Conservation (phyloP, 495 filamentous ascomycete species). For the Beverwykella pulmonaria region DNA sequence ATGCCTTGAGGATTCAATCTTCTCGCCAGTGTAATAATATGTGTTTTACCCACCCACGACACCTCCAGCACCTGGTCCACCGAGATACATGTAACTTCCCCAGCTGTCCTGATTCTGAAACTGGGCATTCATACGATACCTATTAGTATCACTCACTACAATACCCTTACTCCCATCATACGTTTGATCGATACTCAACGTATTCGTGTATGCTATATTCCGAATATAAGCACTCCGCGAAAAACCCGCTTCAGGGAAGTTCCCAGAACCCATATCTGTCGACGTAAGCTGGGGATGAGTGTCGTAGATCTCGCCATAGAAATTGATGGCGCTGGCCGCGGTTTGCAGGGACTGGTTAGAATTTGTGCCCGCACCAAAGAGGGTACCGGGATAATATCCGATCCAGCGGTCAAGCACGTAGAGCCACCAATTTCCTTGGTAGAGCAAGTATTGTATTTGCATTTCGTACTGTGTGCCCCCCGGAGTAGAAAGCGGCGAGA, state of each 20-base stretch:
- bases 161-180: conserved; percentile 19
- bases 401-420: conserved; percentile 25
- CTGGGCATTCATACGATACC: conserved; percentile 16
- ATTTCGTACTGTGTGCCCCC: conserved; percentile 25
- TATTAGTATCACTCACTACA: conserved; percentile 17
- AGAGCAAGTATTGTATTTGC: conserved; percentile 13
- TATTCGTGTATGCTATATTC: conserved; percentile 23
- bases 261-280: conserved; percentile 27
- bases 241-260: conserved; percentile 23
- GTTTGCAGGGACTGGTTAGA: conserved; percentile 4
- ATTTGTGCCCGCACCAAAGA: conserved; percentile 17
- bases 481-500: conserved; percentile 13
- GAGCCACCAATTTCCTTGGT: conserved; percentile 28
- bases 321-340: conserved; percentile 5
- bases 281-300: conserved; percentile 20
- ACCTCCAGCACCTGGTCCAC: conserved; percentile 23
- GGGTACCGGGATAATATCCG: conserved; percentile 23
- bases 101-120: neutral
- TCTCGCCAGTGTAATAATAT: too few species aligned
- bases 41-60: conserved; percentile 10
- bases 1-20: too few species aligned
- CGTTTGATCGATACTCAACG: neutral
- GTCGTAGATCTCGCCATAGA: conserved; percentile 29
- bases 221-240: conserved; percentile 15
- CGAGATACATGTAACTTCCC: conserved; percentile 20